Evolutionary conservation across 176 grass and related monocot species (phyloP).

Genomic region (Zoysia pacifica): DNA sequence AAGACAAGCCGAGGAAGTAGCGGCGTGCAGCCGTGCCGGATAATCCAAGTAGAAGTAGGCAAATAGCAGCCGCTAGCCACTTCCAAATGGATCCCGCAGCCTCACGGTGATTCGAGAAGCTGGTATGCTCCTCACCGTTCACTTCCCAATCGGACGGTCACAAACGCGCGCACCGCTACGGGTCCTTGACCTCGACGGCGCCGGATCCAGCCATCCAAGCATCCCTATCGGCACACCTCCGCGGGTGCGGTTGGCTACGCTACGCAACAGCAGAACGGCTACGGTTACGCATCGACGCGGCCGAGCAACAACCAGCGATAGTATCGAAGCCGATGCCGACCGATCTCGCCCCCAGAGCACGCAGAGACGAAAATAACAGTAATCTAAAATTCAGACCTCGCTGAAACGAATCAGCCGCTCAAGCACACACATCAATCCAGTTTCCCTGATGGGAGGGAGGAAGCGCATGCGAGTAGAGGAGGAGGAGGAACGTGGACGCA

Average conservation of each 20-base stretch:
- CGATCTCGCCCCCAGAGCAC: not conserved
- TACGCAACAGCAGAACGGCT: too few species aligned
- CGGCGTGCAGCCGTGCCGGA: not conserved
- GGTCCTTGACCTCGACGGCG: not conserved
- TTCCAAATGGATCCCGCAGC: conserved; percentile 37
- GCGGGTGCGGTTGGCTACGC: not conserved
- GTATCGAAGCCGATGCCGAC: not conserved
- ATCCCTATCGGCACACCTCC: not conserved
- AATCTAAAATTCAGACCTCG: not conserved
- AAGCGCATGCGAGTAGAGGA: not conserved
- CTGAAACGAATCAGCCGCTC: not conserved
- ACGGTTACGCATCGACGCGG: conserved; percentile 23
- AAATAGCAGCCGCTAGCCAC: conserved; percentile 7
- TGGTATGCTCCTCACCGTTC: not conserved
- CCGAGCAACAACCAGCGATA: not conserved
- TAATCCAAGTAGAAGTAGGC: conserved; percentile 2
- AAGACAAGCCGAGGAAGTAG: not conserved
- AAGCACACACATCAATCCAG: not conserved
- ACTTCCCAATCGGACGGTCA: conserved; percentile 17
- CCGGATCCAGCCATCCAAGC: conserved; percentile 24
- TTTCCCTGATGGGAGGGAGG: not conserved
- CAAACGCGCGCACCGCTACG: not conserved
- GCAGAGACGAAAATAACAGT: not conserved
- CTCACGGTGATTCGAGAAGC: conserved; percentile 4
- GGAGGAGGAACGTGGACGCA: not conserved